phyloP scores from a whole-genome alignment of 2,329 filamentous ascomycete species.

The Cercospora citrullina region DNA sequence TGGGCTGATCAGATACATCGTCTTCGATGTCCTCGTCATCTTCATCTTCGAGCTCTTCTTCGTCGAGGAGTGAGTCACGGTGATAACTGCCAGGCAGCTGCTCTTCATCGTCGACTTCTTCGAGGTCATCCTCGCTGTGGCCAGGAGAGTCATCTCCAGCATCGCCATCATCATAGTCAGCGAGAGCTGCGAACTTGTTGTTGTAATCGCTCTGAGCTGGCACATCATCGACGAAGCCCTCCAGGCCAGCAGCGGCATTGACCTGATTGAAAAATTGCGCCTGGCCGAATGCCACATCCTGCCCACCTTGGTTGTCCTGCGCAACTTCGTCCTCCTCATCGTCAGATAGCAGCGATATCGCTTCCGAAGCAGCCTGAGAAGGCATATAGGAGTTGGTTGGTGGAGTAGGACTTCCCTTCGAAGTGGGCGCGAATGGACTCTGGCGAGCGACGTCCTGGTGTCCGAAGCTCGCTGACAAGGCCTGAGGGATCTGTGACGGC shows the following conservation, averaged over 20 bases:
- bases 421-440: constrained; percentile 10
- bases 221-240: not conserved
- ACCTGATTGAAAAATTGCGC: constrained; percentile 16
- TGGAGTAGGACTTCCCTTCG: constrained; percentile 12
- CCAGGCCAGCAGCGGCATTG: not conserved
- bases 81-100: constrained; percentile 23
- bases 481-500: constrained; percentile 27
- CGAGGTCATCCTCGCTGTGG: constrained; percentile 17
- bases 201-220: not conserved
- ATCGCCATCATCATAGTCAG: constrained; percentile 15
- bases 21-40: constrained; percentile 26
- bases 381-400: constrained; percentile 24
- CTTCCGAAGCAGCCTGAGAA: constrained; percentile 22
- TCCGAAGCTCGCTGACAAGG: constrained; percentile 29
- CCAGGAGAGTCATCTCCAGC: constrained; percentile 19
- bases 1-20: constrained; percentile 17
- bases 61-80: constrained; percentile 13
- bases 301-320: not conserved
- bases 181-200: constrained; percentile 18
- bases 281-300: constrained; percentile 13
- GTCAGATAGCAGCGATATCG: constrained; percentile 30
- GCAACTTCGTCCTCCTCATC: constrained; percentile 17
- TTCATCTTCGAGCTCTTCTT: constrained; percentile 24
- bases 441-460: constrained; percentile 8
- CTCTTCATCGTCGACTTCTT: constrained; percentile 16